Evolutionary conservation across 768 basidiomycete species (phyloP).

Genomic region (Xerocomellus intermedius): DNA sequence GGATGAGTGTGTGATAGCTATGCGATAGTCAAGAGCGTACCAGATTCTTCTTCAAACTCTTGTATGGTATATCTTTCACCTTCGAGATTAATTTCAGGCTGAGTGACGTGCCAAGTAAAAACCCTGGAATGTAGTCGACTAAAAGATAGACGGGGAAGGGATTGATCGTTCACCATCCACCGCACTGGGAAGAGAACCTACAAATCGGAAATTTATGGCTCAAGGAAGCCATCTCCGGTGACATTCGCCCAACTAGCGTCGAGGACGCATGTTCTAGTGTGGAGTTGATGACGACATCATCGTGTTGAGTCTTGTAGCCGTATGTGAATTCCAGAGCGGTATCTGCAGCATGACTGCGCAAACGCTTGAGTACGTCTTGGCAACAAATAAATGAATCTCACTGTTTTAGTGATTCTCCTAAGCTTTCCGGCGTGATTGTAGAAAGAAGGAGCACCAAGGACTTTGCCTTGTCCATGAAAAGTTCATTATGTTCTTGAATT

Average conservation of each 20-base stretch:
- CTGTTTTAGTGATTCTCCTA: neutral
- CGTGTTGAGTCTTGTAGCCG: neutral
- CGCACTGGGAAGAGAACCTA: neutral
- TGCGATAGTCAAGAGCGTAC: conserved; percentile 23
- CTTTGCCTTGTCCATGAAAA: neutral
- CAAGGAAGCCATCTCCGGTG: neutral
- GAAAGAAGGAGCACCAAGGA: neutral
- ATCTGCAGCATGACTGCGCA: neutral
- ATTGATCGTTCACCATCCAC: neutral
- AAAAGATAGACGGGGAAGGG: neutral
- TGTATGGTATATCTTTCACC: conserved; percentile 33
- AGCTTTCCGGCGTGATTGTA: neutral
- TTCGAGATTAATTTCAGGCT: neutral
- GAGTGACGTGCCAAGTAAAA: neutral
- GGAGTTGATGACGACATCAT: neutral
- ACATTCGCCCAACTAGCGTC: neutral
- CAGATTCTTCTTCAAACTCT: conserved; percentile 43
- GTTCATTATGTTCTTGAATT: neutral
- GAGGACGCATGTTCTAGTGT: neutral
- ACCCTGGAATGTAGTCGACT: conserved; percentile 1
- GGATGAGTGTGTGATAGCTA: neutral
- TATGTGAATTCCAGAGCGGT: conserved; percentile 2
- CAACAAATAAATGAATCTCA: neutral
- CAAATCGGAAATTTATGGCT: neutral
- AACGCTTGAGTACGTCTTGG: neutral